Conservation (phyloP, 2,329 filamentous ascomycete species). For the Claviceps africana region DNA sequence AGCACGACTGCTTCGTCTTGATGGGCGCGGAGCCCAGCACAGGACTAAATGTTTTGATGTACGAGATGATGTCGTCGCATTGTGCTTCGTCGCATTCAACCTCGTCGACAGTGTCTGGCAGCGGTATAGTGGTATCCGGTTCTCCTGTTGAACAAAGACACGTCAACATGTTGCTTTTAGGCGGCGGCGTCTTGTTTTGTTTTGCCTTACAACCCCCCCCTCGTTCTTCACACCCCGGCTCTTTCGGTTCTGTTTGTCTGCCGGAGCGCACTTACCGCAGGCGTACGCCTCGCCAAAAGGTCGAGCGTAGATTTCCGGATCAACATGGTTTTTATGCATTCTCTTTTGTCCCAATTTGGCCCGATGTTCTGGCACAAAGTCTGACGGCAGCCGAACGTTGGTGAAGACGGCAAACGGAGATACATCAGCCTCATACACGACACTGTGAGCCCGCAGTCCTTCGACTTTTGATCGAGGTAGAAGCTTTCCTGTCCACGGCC, state of each 20-base stretch:
- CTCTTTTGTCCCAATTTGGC: slow-evolving; percentile 33
- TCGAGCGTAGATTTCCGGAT: slow-evolving; percentile 87
- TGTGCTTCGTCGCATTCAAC: slow-evolving; percentile 62
- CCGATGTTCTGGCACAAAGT: slow-evolving; percentile 42
- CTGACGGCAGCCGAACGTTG: slow-evolving; percentile 58
- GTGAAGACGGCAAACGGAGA: slow-evolving; percentile 75
- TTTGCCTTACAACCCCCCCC: no score
- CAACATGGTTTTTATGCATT: slow-evolving; percentile 48
- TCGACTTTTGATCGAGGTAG: slow-evolving; percentile 44
- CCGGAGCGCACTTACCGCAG: slow-evolving; percentile 47
- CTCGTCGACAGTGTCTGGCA: slow-evolving; percentile 62
- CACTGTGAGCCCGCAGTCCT: slow-evolving; percentile 48
- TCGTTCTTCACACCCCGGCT: background rate
- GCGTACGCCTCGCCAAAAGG: slow-evolving; percentile 85
- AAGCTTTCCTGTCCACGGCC: slow-evolving; percentile 48
- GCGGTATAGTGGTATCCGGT: slow-evolving; percentile 58
- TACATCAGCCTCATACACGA: slow-evolving; percentile 50
- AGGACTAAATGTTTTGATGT: slow-evolving; percentile 54
- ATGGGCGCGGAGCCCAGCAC: slow-evolving; percentile 54
- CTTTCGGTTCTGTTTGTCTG: background rate
- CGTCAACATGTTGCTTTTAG: background rate
- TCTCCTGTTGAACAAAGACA: slow-evolving; percentile 35
- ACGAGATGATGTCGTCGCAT: slow-evolving; percentile 76
- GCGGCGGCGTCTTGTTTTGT: background rate
- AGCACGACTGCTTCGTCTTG: slow-evolving; percentile 75